Base-by-base conservation (phyloP, 129 eudicot genomes). In the Pulicaria dysenterica region DNA sequence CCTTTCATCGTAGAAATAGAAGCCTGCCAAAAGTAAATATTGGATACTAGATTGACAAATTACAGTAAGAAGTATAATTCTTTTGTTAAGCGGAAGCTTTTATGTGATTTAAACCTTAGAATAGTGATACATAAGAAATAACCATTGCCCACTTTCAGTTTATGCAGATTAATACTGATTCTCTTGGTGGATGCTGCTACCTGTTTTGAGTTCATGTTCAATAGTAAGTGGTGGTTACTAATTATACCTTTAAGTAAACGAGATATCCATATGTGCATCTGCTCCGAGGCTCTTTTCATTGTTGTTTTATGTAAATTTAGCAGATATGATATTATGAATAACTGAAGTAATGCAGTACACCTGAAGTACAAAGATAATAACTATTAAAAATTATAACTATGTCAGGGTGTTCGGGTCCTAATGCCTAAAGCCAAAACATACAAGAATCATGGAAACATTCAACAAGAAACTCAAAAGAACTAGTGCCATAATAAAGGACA, bases 61-160 rank as follows among this genome's bases (percentile, higher is more conserved):
- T 1, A 58, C n/a, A 44, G 31, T 24, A 71, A 71, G 17, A 19
- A 70, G 5, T 8, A 24, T 17, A 8, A 34, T 9, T 36, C 6
- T 19, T 57, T 57, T 16, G 31, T 24, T 24, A 0, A 24, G 31
- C 31, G 31, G 31, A 57, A 15, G 54, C 70, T 64, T 14, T 64
- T 64, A 5, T 36, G 36, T 17, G 31, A 16, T 31, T n/a, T 8
- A 43, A 24, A 4, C 36, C 48, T 2, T 7, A 44, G 48, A 6
- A 0, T 14, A 16, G 58, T 53, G 34, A 53, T 64, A 24, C 31
- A 24, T 24, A 24, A 24, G 31, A 24, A 24, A 44, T 54, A 46
- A 65, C 56, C 41, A 13, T 43, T 11, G 56, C 53, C 73, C 1
- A 7, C 24, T 70, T 62, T 46, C 73, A 80, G 70, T 75, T 47